Evolutionary conservation across 169 alveolate species (phyloP).

Genomic region (Cryptosporidium andersoni): DNA sequence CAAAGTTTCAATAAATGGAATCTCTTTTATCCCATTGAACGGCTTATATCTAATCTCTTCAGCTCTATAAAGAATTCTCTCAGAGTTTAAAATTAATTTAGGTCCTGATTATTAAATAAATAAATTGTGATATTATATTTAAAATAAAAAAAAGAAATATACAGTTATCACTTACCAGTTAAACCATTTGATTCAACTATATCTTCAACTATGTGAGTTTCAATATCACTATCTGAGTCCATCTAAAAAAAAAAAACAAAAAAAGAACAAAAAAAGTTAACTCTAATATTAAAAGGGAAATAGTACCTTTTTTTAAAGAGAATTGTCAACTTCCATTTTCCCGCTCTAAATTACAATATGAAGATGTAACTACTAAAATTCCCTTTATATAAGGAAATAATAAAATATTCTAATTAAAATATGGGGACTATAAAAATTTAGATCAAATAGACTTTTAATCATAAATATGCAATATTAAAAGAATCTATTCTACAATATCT

Average conservation of each 20-base stretch:
- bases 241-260: too few relatives aligned
- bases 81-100: conserved; percentile 19
- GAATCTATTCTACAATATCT: too few relatives aligned
- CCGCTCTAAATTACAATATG: too few relatives aligned
- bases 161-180: conserved; percentile 11
- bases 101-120: background rate
- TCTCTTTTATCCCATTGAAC: conserved; percentile 17
- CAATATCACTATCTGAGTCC: conserved; percentile 66
- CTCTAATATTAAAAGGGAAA: background rate
- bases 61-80: conserved; percentile 12
- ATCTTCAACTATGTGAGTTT: conserved; percentile 42
- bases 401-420: too few relatives aligned
- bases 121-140: background rate
- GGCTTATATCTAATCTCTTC: conserved; percentile 1
- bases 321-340: background rate
- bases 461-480: too few relatives aligned
- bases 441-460: too few relatives aligned
- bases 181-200: background rate
- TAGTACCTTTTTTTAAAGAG: background rate
- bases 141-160: background rate
- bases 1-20: conserved; percentile 55
- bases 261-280: too few relatives aligned
- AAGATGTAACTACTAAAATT: too few relatives aligned
- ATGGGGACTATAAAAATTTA: too few relatives aligned
- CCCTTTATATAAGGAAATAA: too few relatives aligned